Base-by-base conservation (phyloP, 805 yeast genomes). In the Scheffersomyces amazonensis region DNA sequence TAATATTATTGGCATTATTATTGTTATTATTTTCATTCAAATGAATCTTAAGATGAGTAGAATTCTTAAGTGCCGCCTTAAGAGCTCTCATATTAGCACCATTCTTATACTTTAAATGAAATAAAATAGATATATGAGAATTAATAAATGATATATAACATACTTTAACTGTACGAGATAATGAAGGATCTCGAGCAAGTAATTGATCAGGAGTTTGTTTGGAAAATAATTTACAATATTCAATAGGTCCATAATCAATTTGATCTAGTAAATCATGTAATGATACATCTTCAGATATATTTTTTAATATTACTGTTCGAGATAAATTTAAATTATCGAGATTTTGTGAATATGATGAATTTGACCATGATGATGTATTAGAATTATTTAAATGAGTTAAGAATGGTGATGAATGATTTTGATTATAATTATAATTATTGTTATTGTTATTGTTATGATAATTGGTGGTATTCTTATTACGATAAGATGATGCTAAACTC, bases 221-320 rank as follows among this genome's bases (percentile, higher is more conserved):
- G 13, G 61, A 50, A 40, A 67, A 55, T 40, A 76, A 53, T 38
- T 71, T 69, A 43, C 79, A 69, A 48, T 75, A 76, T 54, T 83
- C 89, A 24, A 83, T 69, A 1, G 87, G 84, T 3, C 85, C 87
- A 52, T 54, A 69, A 31, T 75, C 75, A 8, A 81, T 66, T 22
- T 62, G 56, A 32, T 76, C 69, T 31, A 78, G 54, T 13, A 76
- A 53, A 16, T 64, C 60, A 10, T 52, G 46, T 21, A 67, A 42
- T 1, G 57, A 35, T 18, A 67, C 38, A 15, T 48, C 49, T 7
- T 49, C 45, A 28, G 48, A 40, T 21, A 69, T 42, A 41, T 66
- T 58, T 33, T 50, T 55, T 17, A 69, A 37, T 20, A 64, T 50
- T 6, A 69, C 53, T 2, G 73, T 66, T 24, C 74, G 47, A 8